Evolutionary conservation across 148 eudicot species (phyloP).

Genomic region (Suaeda aralocaspica): DNA sequence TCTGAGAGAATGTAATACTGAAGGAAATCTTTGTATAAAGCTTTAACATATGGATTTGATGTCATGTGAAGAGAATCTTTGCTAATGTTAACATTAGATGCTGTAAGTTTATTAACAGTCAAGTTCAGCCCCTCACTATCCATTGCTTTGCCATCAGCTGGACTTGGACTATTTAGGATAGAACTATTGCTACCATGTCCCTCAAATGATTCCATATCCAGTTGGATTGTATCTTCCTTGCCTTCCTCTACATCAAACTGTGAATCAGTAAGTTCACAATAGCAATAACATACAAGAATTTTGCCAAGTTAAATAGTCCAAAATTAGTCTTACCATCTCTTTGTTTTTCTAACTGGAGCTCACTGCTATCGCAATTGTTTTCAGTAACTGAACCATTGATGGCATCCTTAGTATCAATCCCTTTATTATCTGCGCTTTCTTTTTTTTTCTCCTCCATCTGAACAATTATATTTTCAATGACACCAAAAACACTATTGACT

Average conservation of each 20-base stretch:
- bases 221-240: slow-evolving; percentile 26
- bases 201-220: slow-evolving; percentile 17
- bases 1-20: slow-evolving; percentile 43
- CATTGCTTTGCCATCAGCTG: slow-evolving; percentile 16
- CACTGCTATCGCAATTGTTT: slow-evolving; percentile 19
- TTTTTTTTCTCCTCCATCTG: slow-evolving; percentile 60
- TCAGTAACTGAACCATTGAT: slow-evolving; percentile 21
- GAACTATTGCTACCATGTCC: slow-evolving; percentile 15
- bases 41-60: slow-evolving; percentile 34
- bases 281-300: slow-evolving; percentile 5
- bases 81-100: slow-evolving; percentile 18
- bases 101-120: slow-evolving; percentile 21
- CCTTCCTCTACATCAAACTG: slow-evolving; percentile 42
- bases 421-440: slow-evolving; percentile 27
- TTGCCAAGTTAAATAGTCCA: slow-evolving; percentile 16
- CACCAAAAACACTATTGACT: slow-evolving; percentile 87
- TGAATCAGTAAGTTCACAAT: slow-evolving; percentile 29
- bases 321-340: slow-evolving; percentile 24
- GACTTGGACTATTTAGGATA: slow-evolving; percentile 12
- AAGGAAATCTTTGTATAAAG: slow-evolving; percentile 45
- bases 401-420: slow-evolving; percentile 22
- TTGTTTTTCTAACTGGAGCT: slow-evolving; percentile 22
- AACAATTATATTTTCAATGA: slow-evolving; percentile 76
- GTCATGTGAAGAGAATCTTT: slow-evolving; percentile 28
- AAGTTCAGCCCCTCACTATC: slow-evolving; percentile 18